Conservation (phyloP, 441 rosid genomes). For the Lepidium campestre region DNA sequence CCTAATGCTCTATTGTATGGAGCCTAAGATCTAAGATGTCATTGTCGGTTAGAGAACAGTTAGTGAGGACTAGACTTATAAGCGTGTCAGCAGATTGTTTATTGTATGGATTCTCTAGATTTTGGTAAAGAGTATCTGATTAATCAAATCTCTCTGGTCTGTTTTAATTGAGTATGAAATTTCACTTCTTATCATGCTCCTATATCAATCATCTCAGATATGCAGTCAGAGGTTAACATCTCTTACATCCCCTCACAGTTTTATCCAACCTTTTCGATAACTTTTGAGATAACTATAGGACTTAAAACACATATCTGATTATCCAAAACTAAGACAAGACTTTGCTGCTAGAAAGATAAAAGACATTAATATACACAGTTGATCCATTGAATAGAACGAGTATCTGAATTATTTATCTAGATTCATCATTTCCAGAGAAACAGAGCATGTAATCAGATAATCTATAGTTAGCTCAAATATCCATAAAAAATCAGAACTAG, state of each 20-base stretch:
- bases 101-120: background rate
- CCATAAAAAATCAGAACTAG: background rate
- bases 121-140: background rate
- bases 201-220: background rate
- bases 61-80: background rate
- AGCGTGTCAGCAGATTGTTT: background rate
- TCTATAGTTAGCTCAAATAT: background rate
- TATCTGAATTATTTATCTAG: background rate
- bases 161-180: background rate
- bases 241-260: background rate
- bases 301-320: background rate
- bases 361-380: background rate
- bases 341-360: background rate
- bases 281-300: background rate
- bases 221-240: background rate
- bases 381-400: background rate
- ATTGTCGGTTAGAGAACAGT: background rate
- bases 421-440: conserved; percentile 1
- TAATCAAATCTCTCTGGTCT: background rate
- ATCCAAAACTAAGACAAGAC: background rate
- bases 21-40: background rate
- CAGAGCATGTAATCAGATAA: background rate
- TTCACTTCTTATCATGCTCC: background rate
- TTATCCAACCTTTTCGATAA: background rate
- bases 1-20: background rate